A percentile compares a stretch with the other conserved stretches of the same genome.
Conservation (phyloP, 1,284 basidiomycete species). For the Ustilago lituana region DNA sequence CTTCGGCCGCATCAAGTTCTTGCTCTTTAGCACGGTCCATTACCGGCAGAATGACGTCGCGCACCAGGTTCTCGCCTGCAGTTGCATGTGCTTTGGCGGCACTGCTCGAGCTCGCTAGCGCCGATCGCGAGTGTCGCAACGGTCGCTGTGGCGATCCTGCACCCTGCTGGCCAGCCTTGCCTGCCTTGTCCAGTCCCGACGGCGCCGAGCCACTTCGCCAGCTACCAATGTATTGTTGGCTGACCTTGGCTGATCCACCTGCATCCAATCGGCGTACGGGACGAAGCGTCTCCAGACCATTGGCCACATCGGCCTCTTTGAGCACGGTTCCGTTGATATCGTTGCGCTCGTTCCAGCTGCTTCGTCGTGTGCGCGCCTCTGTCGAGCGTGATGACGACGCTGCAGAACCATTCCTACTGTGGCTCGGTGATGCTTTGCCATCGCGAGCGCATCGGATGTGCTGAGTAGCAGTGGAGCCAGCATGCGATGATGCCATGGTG, state of each 20-base stretch:
- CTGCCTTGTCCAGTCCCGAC: constrained; percentile 19
- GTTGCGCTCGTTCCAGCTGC: constrained; percentile 72
- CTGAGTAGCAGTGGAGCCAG: constrained; percentile 37
- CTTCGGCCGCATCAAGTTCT: constrained; percentile 85
- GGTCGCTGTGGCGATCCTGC: constrained; percentile 12
- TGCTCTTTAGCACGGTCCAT: constrained; percentile 66
- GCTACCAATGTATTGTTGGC: constrained; percentile 79
- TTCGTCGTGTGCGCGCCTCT: constrained; percentile 41
- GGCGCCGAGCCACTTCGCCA: constrained; percentile 37
- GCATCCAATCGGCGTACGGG: constrained; percentile 91
- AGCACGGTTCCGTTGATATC: constrained; percentile 78
- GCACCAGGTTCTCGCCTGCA: constrained; percentile 49
- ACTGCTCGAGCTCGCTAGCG: constrained; percentile 31
- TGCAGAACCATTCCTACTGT: constrained; percentile 30
- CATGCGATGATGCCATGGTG: constrained; percentile 35
- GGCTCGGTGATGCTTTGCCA: constrained; percentile 40
- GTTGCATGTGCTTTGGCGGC: constrained; percentile 34
- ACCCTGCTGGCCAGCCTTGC: neutral
- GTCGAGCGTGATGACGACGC: constrained; percentile 23
- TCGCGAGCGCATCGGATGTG: constrained; percentile 44
- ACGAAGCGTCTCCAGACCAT: constrained; percentile 80
- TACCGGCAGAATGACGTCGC: constrained; percentile 56
- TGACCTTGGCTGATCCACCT: constrained; percentile 78
- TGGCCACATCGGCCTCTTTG: constrained; percentile 76
- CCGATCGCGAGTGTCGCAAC: constrained; percentile 41